Evolutionary conservation across 306 rosid species (phyloP).

Genomic region (Malus fusca): DNA sequence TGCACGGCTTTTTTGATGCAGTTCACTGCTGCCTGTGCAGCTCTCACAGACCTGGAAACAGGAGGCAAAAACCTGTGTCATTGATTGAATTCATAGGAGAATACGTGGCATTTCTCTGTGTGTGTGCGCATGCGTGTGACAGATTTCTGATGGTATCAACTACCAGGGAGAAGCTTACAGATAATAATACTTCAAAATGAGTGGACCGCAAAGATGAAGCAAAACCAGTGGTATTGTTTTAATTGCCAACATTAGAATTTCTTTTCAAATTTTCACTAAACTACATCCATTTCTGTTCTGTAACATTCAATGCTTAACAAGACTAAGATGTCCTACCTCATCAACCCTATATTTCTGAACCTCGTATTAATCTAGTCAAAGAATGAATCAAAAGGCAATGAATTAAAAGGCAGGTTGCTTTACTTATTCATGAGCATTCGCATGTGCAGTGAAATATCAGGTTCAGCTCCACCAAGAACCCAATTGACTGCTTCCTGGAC

Average conservation of each 20-base stretch:
- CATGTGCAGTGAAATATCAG: conserved; percentile 90
- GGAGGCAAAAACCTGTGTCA: conserved; percentile 17
- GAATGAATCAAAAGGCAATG: not conserved
- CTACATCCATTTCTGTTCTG: not conserved
- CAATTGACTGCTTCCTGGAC: conserved; percentile 78
- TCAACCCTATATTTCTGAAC: not conserved
- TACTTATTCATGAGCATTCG: conserved; percentile 92
- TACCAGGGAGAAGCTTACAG: not conserved
- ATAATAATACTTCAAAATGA: not conserved
- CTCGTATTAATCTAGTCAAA: not conserved
- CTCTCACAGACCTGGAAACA: conserved; percentile 67
- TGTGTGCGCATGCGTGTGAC: not conserved
- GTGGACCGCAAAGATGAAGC: not conserved
- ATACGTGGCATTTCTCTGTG: not conserved
- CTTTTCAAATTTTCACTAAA: not conserved
- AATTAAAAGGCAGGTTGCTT: conserved; percentile 11
- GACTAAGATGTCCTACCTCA: not conserved
- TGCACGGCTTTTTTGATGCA: conserved; percentile 54
- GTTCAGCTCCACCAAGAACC: conserved; percentile 66
- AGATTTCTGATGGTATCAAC: not conserved
- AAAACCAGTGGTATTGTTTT: not conserved
- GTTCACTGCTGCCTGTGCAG: conserved; percentile 61
- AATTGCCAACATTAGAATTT: not conserved
- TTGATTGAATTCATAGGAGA: not conserved
- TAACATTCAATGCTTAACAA: not conserved